Evolutionary conservation across 1,139 yeast species (phyloP).

Genomic region (Saccharomyces hybrid): DNA sequence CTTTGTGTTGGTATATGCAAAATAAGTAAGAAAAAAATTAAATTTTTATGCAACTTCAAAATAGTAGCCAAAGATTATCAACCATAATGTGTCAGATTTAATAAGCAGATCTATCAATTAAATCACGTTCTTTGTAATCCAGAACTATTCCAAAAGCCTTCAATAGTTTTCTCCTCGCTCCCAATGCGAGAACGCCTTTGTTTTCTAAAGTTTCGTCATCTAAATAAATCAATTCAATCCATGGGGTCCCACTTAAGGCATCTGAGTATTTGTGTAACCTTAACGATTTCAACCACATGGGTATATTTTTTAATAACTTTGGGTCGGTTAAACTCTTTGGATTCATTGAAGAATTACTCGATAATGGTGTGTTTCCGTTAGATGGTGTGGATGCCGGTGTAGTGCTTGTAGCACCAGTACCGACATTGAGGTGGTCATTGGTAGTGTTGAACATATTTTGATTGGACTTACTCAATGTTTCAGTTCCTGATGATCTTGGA

Average conservation of each 20-base stretch:
- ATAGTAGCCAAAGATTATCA: neutral
- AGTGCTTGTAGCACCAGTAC: neutral
- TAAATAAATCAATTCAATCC: constrained; percentile 72
- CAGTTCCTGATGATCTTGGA: neutral
- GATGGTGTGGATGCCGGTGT: constrained; percentile 1
- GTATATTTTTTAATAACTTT: constrained; percentile 65
- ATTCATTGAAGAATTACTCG: constrained; percentile 41
- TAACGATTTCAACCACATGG: constrained; percentile 85
- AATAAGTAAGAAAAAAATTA: neutral
- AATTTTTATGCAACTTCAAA: neutral
- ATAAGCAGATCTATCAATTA: constrained; percentile 28
- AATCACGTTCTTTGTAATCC: constrained; percentile 35
- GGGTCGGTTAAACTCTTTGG: constrained; percentile 59
- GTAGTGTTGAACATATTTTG: neutral
- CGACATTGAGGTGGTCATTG: constrained; percentile 1
- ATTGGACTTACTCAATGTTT: neutral
- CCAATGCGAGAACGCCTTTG: constrained; percentile 85
- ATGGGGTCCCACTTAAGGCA: constrained; percentile 61
- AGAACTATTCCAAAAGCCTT: constrained; percentile 84
- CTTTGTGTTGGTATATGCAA: neutral
- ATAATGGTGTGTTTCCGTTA: constrained; percentile 12
- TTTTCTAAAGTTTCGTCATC: constrained; percentile 62
- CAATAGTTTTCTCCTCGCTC: constrained; percentile 85
- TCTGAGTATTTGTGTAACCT: constrained; percentile 92
- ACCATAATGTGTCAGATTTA: neutral